These are phyloP conservation scores for Mesembryanthemum crystallinum DNA, from an alignment of 148 eudicot genomes.

Conservation along the genomic window DNA sequence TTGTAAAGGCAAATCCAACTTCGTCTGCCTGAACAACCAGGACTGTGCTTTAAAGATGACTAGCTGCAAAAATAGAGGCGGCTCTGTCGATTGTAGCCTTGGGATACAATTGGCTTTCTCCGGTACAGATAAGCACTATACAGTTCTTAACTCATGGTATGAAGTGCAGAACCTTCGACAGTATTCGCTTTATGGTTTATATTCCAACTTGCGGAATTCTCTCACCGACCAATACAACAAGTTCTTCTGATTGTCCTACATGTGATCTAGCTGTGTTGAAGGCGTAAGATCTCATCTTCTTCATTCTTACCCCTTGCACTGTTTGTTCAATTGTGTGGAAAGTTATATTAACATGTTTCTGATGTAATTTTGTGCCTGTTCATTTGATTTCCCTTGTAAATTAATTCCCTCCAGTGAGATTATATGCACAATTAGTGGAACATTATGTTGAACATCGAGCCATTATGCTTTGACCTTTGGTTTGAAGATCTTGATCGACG, in stretches of 20 bases:
- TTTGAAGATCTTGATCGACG: too few species aligned
- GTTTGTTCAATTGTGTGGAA: background rate
- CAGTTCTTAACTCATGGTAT: slow-evolving; percentile 83
- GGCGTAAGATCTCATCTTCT: background rate
- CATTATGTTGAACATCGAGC: too few species aligned
- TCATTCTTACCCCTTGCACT: background rate
- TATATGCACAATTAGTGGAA: too few species aligned
- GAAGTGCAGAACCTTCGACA: slow-evolving; percentile 77
- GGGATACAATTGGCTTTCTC: slow-evolving; percentile 90
- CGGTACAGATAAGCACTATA: slow-evolving; percentile 75
- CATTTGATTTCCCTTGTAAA: slow-evolving; percentile 8
- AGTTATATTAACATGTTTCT: slow-evolving; percentile 16
- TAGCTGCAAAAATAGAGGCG: slow-evolving; percentile 63
- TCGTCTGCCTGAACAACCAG: slow-evolving; percentile 77
- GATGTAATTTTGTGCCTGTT: slow-evolving; percentile 6
- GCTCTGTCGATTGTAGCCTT: slow-evolving; percentile 78
- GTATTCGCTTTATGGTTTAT: slow-evolving; percentile 71
- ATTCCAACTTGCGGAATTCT: slow-evolving; percentile 63
- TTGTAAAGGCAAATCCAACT: slow-evolving; percentile 63
- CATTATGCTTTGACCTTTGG: too few species aligned
- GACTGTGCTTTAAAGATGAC: slow-evolving; percentile 69
- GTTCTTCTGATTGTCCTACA: slow-evolving; percentile 43
- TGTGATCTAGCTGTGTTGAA: background rate
- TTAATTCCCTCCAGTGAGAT: background rate
- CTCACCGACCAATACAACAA: slow-evolving; percentile 67